These are phyloP conservation scores for Ogataea sp. DNA, from an alignment of 805 yeast genomes.

Conservation along the genomic window DNA sequence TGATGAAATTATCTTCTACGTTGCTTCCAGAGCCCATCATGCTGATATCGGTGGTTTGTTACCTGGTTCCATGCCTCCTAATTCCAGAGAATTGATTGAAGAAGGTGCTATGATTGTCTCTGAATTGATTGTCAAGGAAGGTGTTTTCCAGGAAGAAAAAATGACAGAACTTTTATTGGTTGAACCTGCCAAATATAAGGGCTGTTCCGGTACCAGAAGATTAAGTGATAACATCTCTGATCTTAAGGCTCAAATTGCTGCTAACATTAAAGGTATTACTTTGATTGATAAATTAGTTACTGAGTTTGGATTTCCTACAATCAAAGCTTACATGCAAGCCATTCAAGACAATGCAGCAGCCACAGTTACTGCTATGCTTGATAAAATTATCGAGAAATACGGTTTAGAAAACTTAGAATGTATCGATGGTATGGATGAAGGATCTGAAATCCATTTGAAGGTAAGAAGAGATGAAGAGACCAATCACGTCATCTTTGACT, in stretches of 20 bases:
- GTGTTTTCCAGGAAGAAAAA: constrained; percentile 66
- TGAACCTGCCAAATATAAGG: constrained; percentile 75
- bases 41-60: constrained; percentile 90
- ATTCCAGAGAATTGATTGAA: constrained; percentile 73
- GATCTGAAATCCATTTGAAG: constrained; percentile 45
- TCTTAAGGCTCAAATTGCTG: constrained; percentile 79
- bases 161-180: constrained; percentile 52
- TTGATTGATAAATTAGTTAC: constrained; percentile 50
- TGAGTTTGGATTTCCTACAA: constrained; percentile 53
- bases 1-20: constrained; percentile 64
- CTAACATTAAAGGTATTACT: constrained; percentile 77
- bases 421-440: constrained; percentile 75
- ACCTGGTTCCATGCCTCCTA: constrained; percentile 95
- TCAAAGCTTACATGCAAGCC: constrained; percentile 69
- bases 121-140: constrained; percentile 64
- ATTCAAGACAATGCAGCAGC: constrained; percentile 72
- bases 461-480: constrained; percentile 37
- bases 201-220: constrained; percentile 85
- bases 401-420: constrained; percentile 37
- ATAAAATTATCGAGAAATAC: constrained; percentile 35
- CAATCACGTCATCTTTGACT: constrained; percentile 65
- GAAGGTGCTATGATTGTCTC: constrained; percentile 88
- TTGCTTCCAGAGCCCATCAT: constrained; percentile 93
- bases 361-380: constrained; percentile 51
- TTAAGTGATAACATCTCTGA: constrained; percentile 79